Conservation (phyloP, 768 basidiomycete species). For the Tricholomella constricta region DNA sequence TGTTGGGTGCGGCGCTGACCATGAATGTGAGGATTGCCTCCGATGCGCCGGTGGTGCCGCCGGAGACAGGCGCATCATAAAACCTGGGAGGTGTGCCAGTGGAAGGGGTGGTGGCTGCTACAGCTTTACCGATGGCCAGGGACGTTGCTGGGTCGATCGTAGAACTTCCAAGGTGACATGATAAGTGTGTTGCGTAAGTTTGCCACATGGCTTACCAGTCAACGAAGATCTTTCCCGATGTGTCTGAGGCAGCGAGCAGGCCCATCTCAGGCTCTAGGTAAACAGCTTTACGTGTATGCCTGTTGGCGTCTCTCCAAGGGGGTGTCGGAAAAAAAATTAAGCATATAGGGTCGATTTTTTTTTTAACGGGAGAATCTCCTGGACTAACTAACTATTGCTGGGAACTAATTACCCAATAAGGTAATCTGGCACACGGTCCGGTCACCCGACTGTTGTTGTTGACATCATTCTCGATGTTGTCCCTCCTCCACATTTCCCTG, state of each 20-base stretch:
- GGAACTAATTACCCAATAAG: too few relatives aligned
- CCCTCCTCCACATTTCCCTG: too few relatives aligned
- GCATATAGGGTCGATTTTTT: too few relatives aligned
- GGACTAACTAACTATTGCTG: too few relatives aligned
- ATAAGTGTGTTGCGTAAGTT: not conserved
- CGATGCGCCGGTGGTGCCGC: slow-evolving; percentile 41
- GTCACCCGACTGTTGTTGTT: too few relatives aligned
- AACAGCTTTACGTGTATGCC: slow-evolving; percentile 41
- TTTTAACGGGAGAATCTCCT: too few relatives aligned
- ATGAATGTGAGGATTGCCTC: slow-evolving; percentile 42
- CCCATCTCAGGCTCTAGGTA: slow-evolving; percentile 36
- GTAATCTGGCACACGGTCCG: too few relatives aligned
- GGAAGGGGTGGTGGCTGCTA: slow-evolving; percentile 20
- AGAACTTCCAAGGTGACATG: slow-evolving; percentile 29
- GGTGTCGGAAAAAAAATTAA: too few relatives aligned
- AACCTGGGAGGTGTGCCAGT: slow-evolving; percentile 25
- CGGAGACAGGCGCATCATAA: slow-evolving; percentile 45
- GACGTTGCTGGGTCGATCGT: slow-evolving; percentile 44
- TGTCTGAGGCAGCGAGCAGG: slow-evolving; percentile 33
- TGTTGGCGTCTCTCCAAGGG: too few relatives aligned
- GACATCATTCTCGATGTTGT: too few relatives aligned
- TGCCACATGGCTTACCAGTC: slow-evolving; percentile 37
- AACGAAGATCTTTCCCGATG: slow-evolving; percentile 41
- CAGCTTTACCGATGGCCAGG: slow-evolving; percentile 30
- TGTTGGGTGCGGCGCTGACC: slow-evolving; percentile 36